These are phyloP conservation scores for Chalciporus piperatus DNA, from an alignment of 768 basidiomycete genomes.

Conservation along the genomic window DNA sequence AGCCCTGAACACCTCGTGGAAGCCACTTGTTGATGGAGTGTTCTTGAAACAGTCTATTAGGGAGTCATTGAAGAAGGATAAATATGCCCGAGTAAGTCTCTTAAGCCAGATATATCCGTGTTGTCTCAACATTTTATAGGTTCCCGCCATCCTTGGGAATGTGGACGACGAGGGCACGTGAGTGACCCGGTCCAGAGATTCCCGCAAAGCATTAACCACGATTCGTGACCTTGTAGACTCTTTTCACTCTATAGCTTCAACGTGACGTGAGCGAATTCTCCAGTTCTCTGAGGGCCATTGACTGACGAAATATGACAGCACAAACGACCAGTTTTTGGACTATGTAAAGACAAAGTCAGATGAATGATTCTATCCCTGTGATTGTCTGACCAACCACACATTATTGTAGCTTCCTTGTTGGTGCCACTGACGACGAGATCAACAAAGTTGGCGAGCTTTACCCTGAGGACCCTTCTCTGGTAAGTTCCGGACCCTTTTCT, in stretches of 20 bases:
- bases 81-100: constrained; percentile 26
- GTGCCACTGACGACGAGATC: constrained; percentile 6
- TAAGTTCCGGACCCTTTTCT: not conserved
- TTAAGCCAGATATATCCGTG: too few species aligned
- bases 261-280: constrained; percentile 18
- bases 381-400: not conserved
- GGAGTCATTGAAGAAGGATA: constrained; percentile 22
- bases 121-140: constrained; percentile 11
- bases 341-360: constrained; percentile 6
- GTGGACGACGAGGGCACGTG: constrained; percentile 43
- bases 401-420: constrained; percentile 9
- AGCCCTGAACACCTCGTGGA: constrained; percentile 10
- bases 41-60: constrained; percentile 34
- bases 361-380: not conserved
- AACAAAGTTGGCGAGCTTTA: constrained; percentile 1
- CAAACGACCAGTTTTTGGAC: constrained; percentile 1
- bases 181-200: constrained; percentile 8
- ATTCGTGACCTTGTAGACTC: not conserved
- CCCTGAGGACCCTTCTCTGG: constrained; percentile 4
- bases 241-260: constrained; percentile 16
- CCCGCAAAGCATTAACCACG: not conserved
- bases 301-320: not conserved
- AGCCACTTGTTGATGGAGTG: constrained; percentile 28
- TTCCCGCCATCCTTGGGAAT: constrained; percentile 32
- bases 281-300: not conserved